Base-by-base conservation (phyloP, 805 yeast species). In the Metschnikowia matae region DNA sequence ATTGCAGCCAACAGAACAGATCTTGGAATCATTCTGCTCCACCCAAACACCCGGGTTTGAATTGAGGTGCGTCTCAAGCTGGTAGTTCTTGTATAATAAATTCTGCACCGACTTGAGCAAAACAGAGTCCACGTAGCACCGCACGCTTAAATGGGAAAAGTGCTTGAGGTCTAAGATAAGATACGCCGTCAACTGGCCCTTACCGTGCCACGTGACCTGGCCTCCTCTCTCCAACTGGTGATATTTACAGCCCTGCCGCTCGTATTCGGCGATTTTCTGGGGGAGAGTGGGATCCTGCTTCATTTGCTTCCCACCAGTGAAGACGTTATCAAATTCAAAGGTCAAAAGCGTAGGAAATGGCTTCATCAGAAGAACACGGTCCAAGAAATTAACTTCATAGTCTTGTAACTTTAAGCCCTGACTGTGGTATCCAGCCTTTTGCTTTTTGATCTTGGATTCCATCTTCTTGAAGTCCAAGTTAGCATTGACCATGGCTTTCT, bases 191-290 rank as follows among this genome's bases (percentile, higher is more conserved):
- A 89, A 63, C 67, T 94, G 99, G 0, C 99, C 99, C 1, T 94
- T 87, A 0, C 98, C 98, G 69, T 94, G 99, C 74, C 88, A 94
- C 0, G 99, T 94, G 1, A 94, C 82, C 64, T 94, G 96, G 0
- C 99, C 99, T 14, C 99, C 99, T 54, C 99, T 74, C 48, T 82
- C 82, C 0, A 94, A 79, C 59, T 88, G 92, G n/a, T 84, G 78
- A 61, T 82, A 87, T 31, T 75, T 75, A 14, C 90, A 85, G n/a
- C 77, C 77, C 38, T 72, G 51, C 29, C 44, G 50, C 45, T 68
- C 60, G 57, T 63, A 70, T 34, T 54, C 54, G 44, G 53, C 36
- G 38, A 65, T 61, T 58, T 67, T 64, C 5, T 58, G 62, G 17
- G 46, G 50, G 29, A 66, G 64, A 1, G 75, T 64, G 0, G 83